Conservation (phyloP, 1,139 yeast genomes). For the Debaryomyces nepalensis region DNA sequence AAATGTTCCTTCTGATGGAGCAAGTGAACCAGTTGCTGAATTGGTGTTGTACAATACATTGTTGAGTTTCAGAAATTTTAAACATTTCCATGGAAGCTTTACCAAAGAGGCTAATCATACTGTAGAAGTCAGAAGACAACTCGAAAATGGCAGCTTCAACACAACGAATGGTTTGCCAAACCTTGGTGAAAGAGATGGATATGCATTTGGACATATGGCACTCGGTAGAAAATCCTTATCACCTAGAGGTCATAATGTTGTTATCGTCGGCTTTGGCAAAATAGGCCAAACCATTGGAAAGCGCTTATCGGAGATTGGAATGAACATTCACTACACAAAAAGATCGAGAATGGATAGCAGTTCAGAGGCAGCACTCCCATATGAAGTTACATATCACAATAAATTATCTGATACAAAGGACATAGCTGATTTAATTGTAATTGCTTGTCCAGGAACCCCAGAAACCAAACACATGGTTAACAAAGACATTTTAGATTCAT, state of each 20-base stretch:
- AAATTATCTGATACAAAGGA: constrained; percentile 38
- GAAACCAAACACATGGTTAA: constrained; percentile 63
- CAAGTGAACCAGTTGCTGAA: constrained; percentile 81
- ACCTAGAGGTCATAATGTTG: constrained; percentile 64
- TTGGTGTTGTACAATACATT: constrained; percentile 64
- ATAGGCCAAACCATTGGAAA: constrained; percentile 71
- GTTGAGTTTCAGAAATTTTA: constrained; percentile 64
- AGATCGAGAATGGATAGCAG: constrained; percentile 49
- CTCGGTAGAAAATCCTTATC: constrained; percentile 42
- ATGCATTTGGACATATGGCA: constrained; percentile 52
- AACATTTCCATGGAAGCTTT: constrained; percentile 51
- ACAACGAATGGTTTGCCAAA: constrained; percentile 40
- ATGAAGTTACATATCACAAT: constrained; percentile 48
- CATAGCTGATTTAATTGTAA: constrained; percentile 60
- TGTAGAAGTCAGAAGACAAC: constrained; percentile 39
- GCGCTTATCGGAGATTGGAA: constrained; percentile 61
- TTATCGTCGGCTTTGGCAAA: constrained; percentile 78
- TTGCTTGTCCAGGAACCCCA: constrained; percentile 70
- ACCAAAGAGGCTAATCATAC: constrained; percentile 40
- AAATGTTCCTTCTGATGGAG: constrained; percentile 65
- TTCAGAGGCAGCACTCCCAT: constrained; percentile 46
- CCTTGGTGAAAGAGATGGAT: constrained; percentile 32
- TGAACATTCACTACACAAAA: constrained; percentile 69
- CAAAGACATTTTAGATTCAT: constrained; percentile 47
- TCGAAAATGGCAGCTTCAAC: constrained; percentile 43